Evolutionary conservation across 2,329 filamentous ascomycete genomes (phyloP).

Genomic region (Aspergillus caelatus): DNA sequence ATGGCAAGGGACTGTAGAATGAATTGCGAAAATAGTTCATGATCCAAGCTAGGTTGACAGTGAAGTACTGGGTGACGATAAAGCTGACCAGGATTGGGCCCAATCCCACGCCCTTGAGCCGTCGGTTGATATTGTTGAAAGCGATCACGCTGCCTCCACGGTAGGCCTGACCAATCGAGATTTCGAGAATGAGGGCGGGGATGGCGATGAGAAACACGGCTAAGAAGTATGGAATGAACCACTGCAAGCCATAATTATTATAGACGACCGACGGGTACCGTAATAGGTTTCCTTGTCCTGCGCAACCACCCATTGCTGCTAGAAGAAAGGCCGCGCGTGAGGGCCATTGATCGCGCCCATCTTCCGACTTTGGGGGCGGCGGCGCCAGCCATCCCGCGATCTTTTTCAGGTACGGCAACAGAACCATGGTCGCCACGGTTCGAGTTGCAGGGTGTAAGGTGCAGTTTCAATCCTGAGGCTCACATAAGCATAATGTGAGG

Average conservation of each 20-base stretch:
- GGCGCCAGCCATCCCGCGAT: conserved; percentile 37
- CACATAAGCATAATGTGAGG: not conserved
- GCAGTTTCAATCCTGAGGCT: not conserved
- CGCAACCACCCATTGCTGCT: conserved; percentile 62
- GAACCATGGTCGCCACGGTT: conserved; percentile 8
- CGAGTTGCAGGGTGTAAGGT: not conserved
- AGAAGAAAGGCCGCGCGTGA: conserved; percentile 59
- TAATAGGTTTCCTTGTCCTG: conserved; percentile 61
- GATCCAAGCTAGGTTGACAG: conserved; percentile 61
- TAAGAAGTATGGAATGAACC: conserved; percentile 62
- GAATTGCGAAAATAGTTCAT: conserved; percentile 62
- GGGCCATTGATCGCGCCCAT: conserved; percentile 58
- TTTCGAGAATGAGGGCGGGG: conserved; percentile 59
- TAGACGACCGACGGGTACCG: conserved; percentile 62
- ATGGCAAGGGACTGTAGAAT: conserved; percentile 59
- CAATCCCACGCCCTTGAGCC: conserved; percentile 58
- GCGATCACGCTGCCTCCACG: conserved; percentile 59
- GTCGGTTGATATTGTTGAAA: conserved; percentile 56
- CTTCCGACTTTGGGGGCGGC: conserved; percentile 36
- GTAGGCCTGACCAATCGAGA: conserved; percentile 56
- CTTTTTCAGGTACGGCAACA: conserved; percentile 21
- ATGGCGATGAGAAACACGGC: conserved; percentile 60
- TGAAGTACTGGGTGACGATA: conserved; percentile 61
- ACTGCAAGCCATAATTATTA: conserved; percentile 63
- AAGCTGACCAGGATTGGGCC: conserved; percentile 57